phyloP scores from a whole-genome alignment of 495 filamentous ascomycete species.

The Zalerion maritima region DNA sequence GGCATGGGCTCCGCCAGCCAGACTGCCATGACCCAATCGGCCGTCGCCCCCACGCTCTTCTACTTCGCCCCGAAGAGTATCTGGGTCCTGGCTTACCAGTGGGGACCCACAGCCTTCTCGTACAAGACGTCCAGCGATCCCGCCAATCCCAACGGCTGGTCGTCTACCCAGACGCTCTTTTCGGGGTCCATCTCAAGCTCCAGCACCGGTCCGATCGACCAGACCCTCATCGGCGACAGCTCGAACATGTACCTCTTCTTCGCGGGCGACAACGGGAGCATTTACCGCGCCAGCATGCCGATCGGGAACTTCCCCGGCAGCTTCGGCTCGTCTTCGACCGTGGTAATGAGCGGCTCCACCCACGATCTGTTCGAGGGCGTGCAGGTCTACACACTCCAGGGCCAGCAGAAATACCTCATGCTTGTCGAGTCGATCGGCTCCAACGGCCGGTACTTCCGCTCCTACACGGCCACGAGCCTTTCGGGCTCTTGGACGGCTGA shows the following conservation, averaged over 20 bases:
- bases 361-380: constrained; percentile 50
- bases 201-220: constrained; percentile 39
- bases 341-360: constrained; percentile 33
- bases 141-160: constrained; percentile 42
- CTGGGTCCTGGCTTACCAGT: constrained; percentile 49
- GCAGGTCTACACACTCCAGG: constrained; percentile 43
- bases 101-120: constrained; percentile 41
- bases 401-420: constrained; percentile 42
- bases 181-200: constrained; percentile 35
- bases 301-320: constrained; percentile 41
- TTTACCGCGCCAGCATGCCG: constrained; percentile 46
- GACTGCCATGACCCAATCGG: constrained; percentile 26
- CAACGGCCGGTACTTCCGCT: constrained; percentile 48
- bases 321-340: constrained; percentile 35
- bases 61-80: constrained; percentile 43
- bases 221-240: constrained; percentile 44
- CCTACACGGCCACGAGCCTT: constrained; percentile 41
- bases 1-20: constrained; percentile 39
- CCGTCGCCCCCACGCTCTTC: constrained; percentile 49
- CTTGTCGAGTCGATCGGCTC: constrained; percentile 46
- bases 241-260: constrained; percentile 51
- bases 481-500: constrained; percentile 39
- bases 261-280: constrained; percentile 47
- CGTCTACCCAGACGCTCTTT: constrained; percentile 36
- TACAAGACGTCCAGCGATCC: constrained; percentile 45